A percentile compares a stretch with the other conserved stretches of the same genome.
phyloP scores from a whole-genome alignment of 768 basidiomycete species.

The Xerocomus spinulosus region DNA sequence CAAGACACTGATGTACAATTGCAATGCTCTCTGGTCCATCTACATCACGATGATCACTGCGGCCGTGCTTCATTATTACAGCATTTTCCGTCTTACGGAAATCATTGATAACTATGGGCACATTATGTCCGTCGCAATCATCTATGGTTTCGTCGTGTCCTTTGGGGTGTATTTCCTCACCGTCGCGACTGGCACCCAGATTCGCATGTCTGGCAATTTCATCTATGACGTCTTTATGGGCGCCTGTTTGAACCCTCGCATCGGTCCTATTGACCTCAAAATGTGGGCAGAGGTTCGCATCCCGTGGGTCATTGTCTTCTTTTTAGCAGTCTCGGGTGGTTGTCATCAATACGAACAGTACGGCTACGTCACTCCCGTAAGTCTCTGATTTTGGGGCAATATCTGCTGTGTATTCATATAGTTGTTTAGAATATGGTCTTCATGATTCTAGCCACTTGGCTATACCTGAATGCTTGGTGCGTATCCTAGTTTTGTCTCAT shows the following conservation, averaged over 20 bases:
- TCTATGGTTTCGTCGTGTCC: constrained; percentile 80
- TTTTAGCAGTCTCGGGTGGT: constrained; percentile 85
- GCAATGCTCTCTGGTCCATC: constrained; percentile 85
- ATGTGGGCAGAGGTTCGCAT: constrained; percentile 99
- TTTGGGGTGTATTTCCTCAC: constrained; percentile 78
- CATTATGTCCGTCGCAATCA: constrained; percentile 93
- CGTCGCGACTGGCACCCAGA: constrained; percentile 69
- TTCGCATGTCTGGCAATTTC: constrained; percentile 93
- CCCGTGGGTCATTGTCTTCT: constrained; percentile 95
- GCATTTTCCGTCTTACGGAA: constrained; percentile 85
- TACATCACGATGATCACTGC: constrained; percentile 81
- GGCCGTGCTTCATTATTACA: constrained; percentile 66
- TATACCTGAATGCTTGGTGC: constrained; percentile 96
- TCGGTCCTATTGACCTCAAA: constrained; percentile 90
- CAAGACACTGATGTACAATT: constrained; percentile 92
- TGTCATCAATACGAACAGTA: constrained; percentile 93
- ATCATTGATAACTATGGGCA: constrained; percentile 96
- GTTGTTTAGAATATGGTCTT: constrained; percentile 82
- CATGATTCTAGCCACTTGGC: constrained; percentile 91
- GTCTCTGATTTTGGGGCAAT: constrained; percentile 22
- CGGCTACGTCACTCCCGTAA: constrained; percentile 87
- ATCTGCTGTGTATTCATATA: not conserved
- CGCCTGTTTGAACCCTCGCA: constrained; percentile 86
- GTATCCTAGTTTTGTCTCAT: constrained; percentile 10
- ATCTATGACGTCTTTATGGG: constrained; percentile 98